phyloP scores from a whole-genome alignment of 805 yeast species.

The Wickerhamomyces hampshirensis region DNA sequence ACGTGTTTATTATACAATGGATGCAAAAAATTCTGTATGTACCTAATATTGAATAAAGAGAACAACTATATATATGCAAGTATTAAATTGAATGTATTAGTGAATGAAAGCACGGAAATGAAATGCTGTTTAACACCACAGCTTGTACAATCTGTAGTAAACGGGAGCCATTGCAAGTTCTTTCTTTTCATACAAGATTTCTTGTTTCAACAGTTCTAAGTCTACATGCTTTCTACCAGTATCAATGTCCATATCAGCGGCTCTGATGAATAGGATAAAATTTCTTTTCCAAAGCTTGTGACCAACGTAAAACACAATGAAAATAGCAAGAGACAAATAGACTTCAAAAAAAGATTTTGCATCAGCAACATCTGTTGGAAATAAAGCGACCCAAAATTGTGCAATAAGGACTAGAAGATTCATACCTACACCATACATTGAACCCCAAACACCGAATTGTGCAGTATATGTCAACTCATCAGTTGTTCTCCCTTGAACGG shows the following conservation, averaged over 20 bases:
- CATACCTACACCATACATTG: constrained; percentile 54
- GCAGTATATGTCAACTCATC: constrained; percentile 66
- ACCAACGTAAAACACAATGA: constrained; percentile 49
- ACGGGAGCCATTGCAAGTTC: constrained; percentile 38
- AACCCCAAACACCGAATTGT: constrained; percentile 65
- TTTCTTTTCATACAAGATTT: constrained; percentile 49
- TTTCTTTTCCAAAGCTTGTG: constrained; percentile 52
- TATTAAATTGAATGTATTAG: too few species aligned
- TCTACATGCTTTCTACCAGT: constrained; percentile 51
- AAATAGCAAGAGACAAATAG: constrained; percentile 61
- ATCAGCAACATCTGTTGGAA: constrained; percentile 53
- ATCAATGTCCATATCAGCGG: constrained; percentile 31
- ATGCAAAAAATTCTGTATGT: too few species aligned
- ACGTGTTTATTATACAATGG: too few species aligned
- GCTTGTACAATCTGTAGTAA: constrained; percentile 37
- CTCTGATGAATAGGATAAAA: constrained; percentile 37
- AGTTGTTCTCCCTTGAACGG: constrained; percentile 53
- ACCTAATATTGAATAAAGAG: too few species aligned
- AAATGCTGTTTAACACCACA: constrained; percentile 47
- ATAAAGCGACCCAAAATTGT: constrained; percentile 80
- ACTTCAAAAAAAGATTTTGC: constrained; percentile 59
- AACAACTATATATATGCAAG: not conserved
- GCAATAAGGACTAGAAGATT: constrained; percentile 60
- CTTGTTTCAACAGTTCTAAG: constrained; percentile 45
- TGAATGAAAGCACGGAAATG: too few species aligned